Conservation (phyloP, 257 asterid species). For the Solanum megistacrolobum region DNA sequence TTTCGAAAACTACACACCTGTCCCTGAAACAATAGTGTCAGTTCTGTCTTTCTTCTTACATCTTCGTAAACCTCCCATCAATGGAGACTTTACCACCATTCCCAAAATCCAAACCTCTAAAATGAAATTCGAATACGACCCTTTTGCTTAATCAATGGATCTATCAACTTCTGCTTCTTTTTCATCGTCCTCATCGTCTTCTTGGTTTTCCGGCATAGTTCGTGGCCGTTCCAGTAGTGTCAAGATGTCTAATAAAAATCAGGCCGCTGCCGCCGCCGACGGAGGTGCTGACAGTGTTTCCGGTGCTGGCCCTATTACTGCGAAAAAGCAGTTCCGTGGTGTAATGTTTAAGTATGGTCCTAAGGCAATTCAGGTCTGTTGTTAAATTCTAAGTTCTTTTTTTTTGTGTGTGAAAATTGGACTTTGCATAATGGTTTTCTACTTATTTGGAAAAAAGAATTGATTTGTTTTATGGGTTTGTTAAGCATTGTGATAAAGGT, state of each 20-base stretch:
- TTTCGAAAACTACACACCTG: background rate
- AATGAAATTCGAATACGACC: background rate
- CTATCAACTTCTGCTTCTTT: conserved; percentile 44
- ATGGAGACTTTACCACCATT: background rate
- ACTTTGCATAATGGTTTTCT: background rate
- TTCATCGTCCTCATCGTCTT: conserved; percentile 28
- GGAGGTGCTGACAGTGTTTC: conserved; percentile 25
- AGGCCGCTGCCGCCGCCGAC: conserved; percentile 22
- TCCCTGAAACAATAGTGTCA: background rate
- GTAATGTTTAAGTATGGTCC: conserved; percentile 84
- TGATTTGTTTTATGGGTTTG: background rate
- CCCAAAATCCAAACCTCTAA: background rate
- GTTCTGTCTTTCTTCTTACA: background rate
- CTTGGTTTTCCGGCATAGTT: conserved; percentile 86
- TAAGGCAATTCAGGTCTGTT: conserved; percentile 61
- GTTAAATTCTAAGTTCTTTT: background rate
- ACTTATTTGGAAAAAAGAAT: background rate
- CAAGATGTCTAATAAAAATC: conserved; percentile 30
- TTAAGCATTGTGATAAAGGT: background rate
- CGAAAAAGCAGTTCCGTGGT: conserved; percentile 72
- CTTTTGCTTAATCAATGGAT: conserved; percentile 34
- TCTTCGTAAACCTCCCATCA: background rate
- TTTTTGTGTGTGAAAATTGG: background rate
- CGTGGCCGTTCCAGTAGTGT: conserved; percentile 58
- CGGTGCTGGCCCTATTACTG: conserved; percentile 42